Evolutionary conservation across 2,329 filamentous ascomycete genomes (phyloP), one percentile per base, ranked within the genome.

Genomic region (Fusarium sp.): DNA sequence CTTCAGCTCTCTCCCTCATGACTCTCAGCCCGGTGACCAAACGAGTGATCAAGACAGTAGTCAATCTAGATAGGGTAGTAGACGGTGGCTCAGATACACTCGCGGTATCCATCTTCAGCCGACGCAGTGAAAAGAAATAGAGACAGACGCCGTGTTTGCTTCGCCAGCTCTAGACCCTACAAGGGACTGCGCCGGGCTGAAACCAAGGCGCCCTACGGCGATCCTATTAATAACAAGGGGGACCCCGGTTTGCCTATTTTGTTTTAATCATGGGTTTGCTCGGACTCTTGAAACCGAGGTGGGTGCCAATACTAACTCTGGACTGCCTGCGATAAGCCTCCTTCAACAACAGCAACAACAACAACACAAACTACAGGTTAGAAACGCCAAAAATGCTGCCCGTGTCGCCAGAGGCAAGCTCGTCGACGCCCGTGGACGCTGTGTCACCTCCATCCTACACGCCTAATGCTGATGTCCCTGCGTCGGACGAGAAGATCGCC

Each of bases 401-500:
- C 17, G 50, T 55, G 19, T 61, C 58, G 4, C 58, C 58, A 36
- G 61, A 58, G 39, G 36, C 57, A 19, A 59, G 33, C 29, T 49
- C 59, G 1, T 53, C 49, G 13, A 49, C 46, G 6, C 45, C 42
- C 1, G 32, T 33, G 9, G 46, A 52, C 32, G 27, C 32, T 2
- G 65, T 70, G 11, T 67, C 67, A 13, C 67, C 67, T 37, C 67
- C 67, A 9, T 61, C 58, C 19, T 70, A 70, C 49, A 53, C 53
- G 17, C 53, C 46, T 14, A 35, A 45, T 8, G 17, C 32, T 14
- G 31, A 52, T 6, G 21, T 29, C 0, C 35, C 57, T 23, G 53
- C 25, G 17, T 11, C 8, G 3, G 63, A 68, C 27, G 65, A 67
- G 9, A 69, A 69, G 50, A 70, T 70, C 39, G 65, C 67, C 2